Percentiles rank a stretch among this genome's conserved stretches.
phyloP scores from a whole-genome alignment of 2,329 filamentous ascomycete species.

The Huntiella decipiens region DNA sequence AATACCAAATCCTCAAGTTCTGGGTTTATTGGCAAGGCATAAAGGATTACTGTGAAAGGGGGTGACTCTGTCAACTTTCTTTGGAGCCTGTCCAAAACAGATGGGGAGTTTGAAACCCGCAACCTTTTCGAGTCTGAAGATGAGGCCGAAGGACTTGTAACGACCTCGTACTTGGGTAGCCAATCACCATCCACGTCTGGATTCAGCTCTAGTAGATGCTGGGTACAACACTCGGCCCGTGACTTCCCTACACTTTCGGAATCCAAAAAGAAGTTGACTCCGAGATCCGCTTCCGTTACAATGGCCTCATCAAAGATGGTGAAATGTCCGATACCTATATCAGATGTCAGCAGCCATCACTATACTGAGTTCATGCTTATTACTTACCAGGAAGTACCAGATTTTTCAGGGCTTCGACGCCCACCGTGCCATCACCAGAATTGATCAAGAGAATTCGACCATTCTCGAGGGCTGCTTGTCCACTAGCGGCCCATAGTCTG shows the following conservation, averaged over 20 bases:
- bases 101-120: slow-evolving; percentile 7
- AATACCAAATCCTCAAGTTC: slow-evolving; percentile 27
- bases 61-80: slow-evolving; percentile 23
- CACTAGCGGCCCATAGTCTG: slow-evolving; percentile 81
- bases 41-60: slow-evolving; percentile 35
- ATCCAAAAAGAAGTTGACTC: slow-evolving; percentile 93
- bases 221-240: slow-evolving; percentile 59
- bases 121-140: slow-evolving; percentile 7
- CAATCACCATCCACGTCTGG: slow-evolving; percentile 73
- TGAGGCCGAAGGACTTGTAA: slow-evolving; percentile 14
- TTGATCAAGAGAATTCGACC: slow-evolving; percentile 85
- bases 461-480: slow-evolving; percentile 76
- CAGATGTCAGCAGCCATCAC: not conserved
- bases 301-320: slow-evolving; percentile 67
- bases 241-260: slow-evolving; percentile 56
- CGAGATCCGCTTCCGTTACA: slow-evolving; percentile 68
- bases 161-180: slow-evolving; percentile 24
- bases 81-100: slow-evolving; percentile 16
- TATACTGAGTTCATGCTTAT: not conserved
- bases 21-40: slow-evolving; percentile 29
- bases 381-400: slow-evolving; percentile 67
- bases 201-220: slow-evolving; percentile 70
- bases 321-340: slow-evolving; percentile 65
- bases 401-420: slow-evolving; percentile 87
- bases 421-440: slow-evolving; percentile 68